Evolutionary conservation across 1,284 basidiomycete species (phyloP), one percentile per base, ranked within the genome.

Genomic region (Stygiomarasmius scandens): DNA sequence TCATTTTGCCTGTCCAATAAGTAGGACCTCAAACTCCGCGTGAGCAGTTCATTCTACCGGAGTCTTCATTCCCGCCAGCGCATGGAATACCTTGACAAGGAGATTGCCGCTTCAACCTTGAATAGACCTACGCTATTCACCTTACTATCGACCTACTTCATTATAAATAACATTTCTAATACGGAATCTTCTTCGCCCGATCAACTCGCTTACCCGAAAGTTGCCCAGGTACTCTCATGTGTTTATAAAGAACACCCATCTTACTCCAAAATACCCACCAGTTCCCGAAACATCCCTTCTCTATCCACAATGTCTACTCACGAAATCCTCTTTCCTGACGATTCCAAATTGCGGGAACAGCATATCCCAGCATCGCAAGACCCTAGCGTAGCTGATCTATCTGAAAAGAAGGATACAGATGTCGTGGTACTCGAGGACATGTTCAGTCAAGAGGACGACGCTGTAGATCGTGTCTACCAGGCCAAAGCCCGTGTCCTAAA

Each of bases 401-500:
- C 45, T 44, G 25, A 34, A 14, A 45, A 23, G 14, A 14, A 20
- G 16, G 34, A 34, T 11, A 24, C 20, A 25, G 34, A 23, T 11
- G 47, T 41, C n/a, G 32, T 52, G 2, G 47, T 49, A 27, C 52
- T 56, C 23, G 24, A 56, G 19, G 55, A 56, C 22, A 3, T 60
- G 38, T 60, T 46, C 41, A 56, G 60, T 20, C 78, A 81, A 51
- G 75, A 75, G 32, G 79, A 80, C 11, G 75, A 73, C 25, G 67
- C 76, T 1, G 61, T 87, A 48, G 86, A 90, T 62, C 85, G 84
- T 0, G 74, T 86, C 1, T 89, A 90, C 62, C 78, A 80, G 57
- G 82, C 79, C 20, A 89, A 89, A 61, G 84, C 85, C 1, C 72
- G 75, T 3, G 72, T 89, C 8, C 69, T 90, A 56, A 90, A 89